phyloP scores from a whole-genome alignment of 768 basidiomycete species.

The Naganishia vishniacii region DNA sequence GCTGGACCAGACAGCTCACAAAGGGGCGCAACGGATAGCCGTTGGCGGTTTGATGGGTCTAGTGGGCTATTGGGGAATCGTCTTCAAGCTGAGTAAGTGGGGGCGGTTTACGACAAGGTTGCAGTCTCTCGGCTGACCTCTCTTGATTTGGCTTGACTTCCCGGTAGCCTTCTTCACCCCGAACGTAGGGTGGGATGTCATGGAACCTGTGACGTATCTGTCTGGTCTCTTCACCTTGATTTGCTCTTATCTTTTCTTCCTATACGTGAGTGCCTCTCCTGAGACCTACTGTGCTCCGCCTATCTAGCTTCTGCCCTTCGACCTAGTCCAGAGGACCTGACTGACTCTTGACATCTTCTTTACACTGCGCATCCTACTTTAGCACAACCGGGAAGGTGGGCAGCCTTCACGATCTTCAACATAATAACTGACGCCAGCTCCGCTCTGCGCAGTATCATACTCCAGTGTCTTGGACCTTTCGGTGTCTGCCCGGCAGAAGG shows the following conservation, averaged over 20 bases:
- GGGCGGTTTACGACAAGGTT: conserved; percentile 50
- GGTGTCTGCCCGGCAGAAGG: conserved; percentile 57
- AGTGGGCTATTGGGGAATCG: conserved; percentile 61
- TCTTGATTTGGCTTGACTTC: conserved; percentile 7
- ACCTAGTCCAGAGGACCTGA: too few species aligned
- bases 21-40: conserved; percentile 58
- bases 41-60: conserved; percentile 59
- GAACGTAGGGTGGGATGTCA: conserved; percentile 56
- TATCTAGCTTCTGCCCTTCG: too few species aligned
- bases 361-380: too few species aligned
- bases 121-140: conserved; percentile 18
- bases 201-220: conserved; percentile 68
- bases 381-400: conserved; percentile 45
- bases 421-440: too few species aligned
- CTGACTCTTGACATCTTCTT: too few species aligned
- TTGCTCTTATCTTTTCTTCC: conserved; percentile 56
- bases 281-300: too few species aligned
- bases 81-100: conserved; percentile 61
- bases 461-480: conserved; percentile 60
- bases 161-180: conserved; percentile 38
- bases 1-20: conserved; percentile 56
- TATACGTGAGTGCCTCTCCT: conserved; percentile 30
- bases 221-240: conserved; percentile 61
- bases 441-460: conserved; percentile 62
- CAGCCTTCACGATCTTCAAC: not conserved